Base-by-base conservation (phyloP, 1,139 yeast genomes). In the Protomyces inundatus region DNA sequence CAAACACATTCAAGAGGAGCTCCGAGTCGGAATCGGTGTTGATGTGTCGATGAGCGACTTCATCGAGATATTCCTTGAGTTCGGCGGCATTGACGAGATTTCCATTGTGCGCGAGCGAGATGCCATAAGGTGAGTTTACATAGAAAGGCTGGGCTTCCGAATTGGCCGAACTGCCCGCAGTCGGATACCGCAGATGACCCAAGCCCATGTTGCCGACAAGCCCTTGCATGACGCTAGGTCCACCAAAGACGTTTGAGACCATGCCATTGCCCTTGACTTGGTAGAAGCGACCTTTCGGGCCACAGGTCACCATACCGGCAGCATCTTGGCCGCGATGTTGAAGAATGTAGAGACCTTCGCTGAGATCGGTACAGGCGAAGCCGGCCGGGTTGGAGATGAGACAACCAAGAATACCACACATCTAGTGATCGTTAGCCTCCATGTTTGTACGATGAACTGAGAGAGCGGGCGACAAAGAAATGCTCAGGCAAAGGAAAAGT, bases 281-380 rank as follows among this genome's bases (percentile, higher is more conserved):
- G 78, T 90, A 91, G 66, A 95, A 82, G 66, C 98, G 82, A 69
- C 98, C 99, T 69, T 91, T 85, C 60, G 88, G 80, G 61, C 97
- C 98, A 76, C 97, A 90, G 10, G 98, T 95, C 51, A 90, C 95
- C 66, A 93, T 91, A 68, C 99, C 99, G n/a, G 98, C 97, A 10
- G 99, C 99, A 75, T 93, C 99, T 64, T 93, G 99, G 55, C 99
- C 99, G 73, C 99, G 84, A 74, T 93, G 99, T 75, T 93, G 99
- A 68, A 93, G 80, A 74, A 87, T 93, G 80, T 90, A 85, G 68
- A 95, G 88, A 23, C 97, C 97, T 75, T 93, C 98, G 68, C 90
- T 86, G 64, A 93, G 80, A 73, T 91, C 98, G 7, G 96, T 85
- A 30, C 97, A 95, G 61, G 88, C 97, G 66, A 83, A 81, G 61